A percentile compares a stretch with the other conserved stretches of the same genome.
phyloP scores from a whole-genome alignment of 164 flowering plant species.

The Vitis vinifera region ASM3070453v1 NC_081807.1:980501-981000 shows the following conservation, averaged over 20 bases:
- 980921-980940: conserved; percentile 4
- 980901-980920: conserved; percentile 1
- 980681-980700: conserved; percentile 29
- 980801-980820: conserved; percentile 59
- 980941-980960: not conserved
- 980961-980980: no score
- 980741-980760: conserved; percentile 46
- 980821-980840: conserved; percentile 25
- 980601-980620: conserved; percentile 48
- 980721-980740: conserved; percentile 35
- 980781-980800: conserved; percentile 51
- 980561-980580: conserved; percentile 55
- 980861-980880: no score
- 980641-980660: conserved; percentile 69
- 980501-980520: conserved; percentile 29
- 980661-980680: conserved; percentile 46
- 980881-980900: not conserved
- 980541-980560: conserved; percentile 49
- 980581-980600: conserved; percentile 47
- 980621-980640: conserved; percentile 47
- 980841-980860: no score
- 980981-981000: no score
- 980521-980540: conserved; percentile 54
- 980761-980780: conserved; percentile 54
- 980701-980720: conserved; percentile 39